Evolutionary conservation across 768 basidiomycete species (phyloP).

Genomic region (Termitomyces sp.): DNA sequence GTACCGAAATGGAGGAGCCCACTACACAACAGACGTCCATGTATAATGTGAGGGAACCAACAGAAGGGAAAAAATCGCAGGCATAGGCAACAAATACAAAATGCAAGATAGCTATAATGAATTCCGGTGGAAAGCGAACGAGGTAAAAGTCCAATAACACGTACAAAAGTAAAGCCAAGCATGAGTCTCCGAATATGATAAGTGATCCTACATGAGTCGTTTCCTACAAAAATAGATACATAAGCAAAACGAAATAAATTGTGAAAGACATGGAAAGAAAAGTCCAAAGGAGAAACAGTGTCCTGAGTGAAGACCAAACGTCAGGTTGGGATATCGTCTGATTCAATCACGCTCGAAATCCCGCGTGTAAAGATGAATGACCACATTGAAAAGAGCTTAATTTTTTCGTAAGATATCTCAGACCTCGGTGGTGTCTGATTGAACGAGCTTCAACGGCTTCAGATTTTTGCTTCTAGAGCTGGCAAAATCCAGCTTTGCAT

Average conservation of each 20-base stretch:
- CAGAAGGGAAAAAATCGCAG: too few species aligned
- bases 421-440: constrained; percentile 59
- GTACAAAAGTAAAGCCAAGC: not conserved
- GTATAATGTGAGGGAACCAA: not conserved
- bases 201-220: not conserved
- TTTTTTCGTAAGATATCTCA: constrained; percentile 49
- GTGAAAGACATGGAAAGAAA: constrained; percentile 1
- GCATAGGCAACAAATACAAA: not conserved
- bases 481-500: constrained; percentile 28
- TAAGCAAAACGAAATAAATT: not conserved
- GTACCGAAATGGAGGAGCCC: too few species aligned
- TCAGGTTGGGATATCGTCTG: constrained; percentile 15
- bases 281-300: not conserved
- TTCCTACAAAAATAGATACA: not conserved
- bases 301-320: constrained; percentile 8
- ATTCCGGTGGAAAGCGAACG: not conserved
- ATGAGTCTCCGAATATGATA: not conserved
- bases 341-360: constrained; percentile 31
- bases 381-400: constrained; percentile 54
- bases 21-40: not conserved
- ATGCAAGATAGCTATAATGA: not conserved
- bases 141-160: not conserved
- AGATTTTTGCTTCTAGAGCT: constrained; percentile 38
- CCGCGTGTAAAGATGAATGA: constrained; percentile 48
- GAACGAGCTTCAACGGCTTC: constrained; percentile 53